Evolutionary conservation across 2,329 filamentous ascomycete genomes (phyloP).

Genomic region (Aureobasidium sp.): DNA sequence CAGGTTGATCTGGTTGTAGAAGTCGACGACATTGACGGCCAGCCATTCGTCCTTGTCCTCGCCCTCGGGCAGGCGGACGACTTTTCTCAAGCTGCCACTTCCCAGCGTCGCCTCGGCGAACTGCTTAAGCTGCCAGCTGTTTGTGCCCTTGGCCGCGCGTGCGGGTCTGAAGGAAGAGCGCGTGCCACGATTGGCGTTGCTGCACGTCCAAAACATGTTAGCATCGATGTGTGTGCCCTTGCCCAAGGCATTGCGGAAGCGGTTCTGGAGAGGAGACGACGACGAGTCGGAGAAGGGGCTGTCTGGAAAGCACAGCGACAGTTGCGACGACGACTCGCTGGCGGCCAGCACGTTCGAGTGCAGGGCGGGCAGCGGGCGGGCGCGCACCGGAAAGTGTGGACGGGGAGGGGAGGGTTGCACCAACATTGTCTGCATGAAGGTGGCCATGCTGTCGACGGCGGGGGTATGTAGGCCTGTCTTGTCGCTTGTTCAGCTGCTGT

Average conservation of each 20-base stretch:
- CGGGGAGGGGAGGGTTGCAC: conserved; percentile 37
- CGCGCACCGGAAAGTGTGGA: conserved; percentile 25
- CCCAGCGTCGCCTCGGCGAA: conserved; percentile 97
- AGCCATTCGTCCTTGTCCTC: conserved; percentile 98
- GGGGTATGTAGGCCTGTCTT: neutral
- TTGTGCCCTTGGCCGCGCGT: conserved; percentile 73
- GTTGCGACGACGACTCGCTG: conserved; percentile 32
- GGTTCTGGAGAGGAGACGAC: conserved; percentile 26
- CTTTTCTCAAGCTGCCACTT: conserved; percentile 88
- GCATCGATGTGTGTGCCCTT: conserved; percentile 17
- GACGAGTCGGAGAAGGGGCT: conserved; percentile 20
- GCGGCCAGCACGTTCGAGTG: conserved; percentile 34
- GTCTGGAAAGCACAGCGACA: conserved; percentile 18
- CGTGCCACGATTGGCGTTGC: conserved; percentile 51
- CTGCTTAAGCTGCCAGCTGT: conserved; percentile 87
- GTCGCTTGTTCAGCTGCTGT: conserved; percentile 2
- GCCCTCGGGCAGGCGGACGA: conserved; percentile 92
- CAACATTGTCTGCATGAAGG: conserved; percentile 75
- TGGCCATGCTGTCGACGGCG: conserved; percentile 48
- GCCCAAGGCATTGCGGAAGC: conserved; percentile 17
- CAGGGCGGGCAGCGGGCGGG: conserved; percentile 34
- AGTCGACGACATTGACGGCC: conserved; percentile 98
- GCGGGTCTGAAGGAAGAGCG: conserved; percentile 88
- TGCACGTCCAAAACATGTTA: conserved; percentile 34
- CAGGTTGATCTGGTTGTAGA: conserved; percentile 99